Evolutionary conservation across 1,284 basidiomycete species (phyloP).

Genomic region (Hemileia vastatrix): DNA sequence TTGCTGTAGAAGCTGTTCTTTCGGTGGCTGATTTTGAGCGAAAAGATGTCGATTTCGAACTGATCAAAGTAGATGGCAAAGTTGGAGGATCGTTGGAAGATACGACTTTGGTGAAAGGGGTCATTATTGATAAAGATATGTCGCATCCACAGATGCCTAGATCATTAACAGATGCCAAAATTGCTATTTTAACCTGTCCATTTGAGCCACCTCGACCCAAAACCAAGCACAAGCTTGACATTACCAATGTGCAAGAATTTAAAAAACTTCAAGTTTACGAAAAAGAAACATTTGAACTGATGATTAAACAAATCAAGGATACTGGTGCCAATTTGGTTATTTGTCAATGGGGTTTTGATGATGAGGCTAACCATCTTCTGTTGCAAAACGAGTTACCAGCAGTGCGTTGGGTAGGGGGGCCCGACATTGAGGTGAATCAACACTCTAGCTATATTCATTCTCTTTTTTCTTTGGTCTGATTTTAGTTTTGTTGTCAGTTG

Average conservation of each 20-base stretch:
- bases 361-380: constrained; percentile 94
- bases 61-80: constrained; percentile 99
- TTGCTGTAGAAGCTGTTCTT: constrained; percentile 93
- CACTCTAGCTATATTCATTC: neutral
- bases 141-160: constrained; percentile 97
- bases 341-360: constrained; percentile 99
- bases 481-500: constrained; percentile 50
- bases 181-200: constrained; percentile 96
- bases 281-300: constrained; percentile 87
- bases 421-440: constrained; percentile 78
- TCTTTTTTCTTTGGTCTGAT: neutral
- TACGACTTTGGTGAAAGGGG: constrained; percentile 83
- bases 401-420: constrained; percentile 98
- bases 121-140: constrained; percentile 98
- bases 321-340: constrained; percentile 98
- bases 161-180: constrained; percentile 71
- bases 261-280: constrained; percentile 90
- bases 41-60: constrained; percentile 90
- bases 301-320: constrained; percentile 95
- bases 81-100: constrained; percentile 94
- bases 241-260: constrained; percentile 95
- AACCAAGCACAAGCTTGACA: constrained; percentile 98
- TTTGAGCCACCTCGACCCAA: constrained; percentile 98
- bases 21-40: constrained; percentile 90
- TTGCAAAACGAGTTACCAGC: constrained; percentile 97